Percentiles rank a stretch among this genome's conserved stretches.
phyloP scores from a whole-genome alignment of 164 flowering plant species.

The Kingdonia uniflora region DNA sequence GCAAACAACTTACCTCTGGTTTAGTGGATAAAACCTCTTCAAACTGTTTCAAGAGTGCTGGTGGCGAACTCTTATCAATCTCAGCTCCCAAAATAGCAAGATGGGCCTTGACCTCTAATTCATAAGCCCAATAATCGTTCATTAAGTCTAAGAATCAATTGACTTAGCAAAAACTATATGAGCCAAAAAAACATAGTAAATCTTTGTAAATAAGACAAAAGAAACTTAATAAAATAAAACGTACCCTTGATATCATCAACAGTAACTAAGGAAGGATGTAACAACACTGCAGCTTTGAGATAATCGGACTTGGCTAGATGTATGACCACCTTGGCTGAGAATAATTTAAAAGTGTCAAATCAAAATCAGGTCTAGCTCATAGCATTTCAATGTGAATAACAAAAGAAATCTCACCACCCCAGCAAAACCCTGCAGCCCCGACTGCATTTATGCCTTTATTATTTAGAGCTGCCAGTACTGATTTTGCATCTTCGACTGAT shows the following conservation, averaged over 20 bases:
- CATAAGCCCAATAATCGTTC: not conserved
- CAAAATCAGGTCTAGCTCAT: not conserved
- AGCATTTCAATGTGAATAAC: too few relatives aligned
- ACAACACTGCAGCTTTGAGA: slow-evolving; percentile 55
- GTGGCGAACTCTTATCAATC: slow-evolving; percentile 54
- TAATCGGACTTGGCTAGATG: slow-evolving; percentile 34
- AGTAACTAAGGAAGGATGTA: slow-evolving; percentile 62
- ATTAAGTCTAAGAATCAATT: not conserved
- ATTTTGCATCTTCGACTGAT: slow-evolving; percentile 49
- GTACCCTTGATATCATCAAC: slow-evolving; percentile 60
- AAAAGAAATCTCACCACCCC: slow-evolving; percentile 51
- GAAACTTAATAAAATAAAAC: not conserved
- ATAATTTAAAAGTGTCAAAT: slow-evolving; percentile 1
- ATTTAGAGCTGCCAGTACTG: slow-evolving; percentile 44
- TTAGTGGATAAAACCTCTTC: slow-evolving; percentile 46
- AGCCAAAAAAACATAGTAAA: not conserved
- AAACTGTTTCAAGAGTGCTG: slow-evolving; percentile 56
- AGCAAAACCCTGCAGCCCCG: slow-evolving; percentile 67
- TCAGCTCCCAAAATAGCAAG: slow-evolving; percentile 70
- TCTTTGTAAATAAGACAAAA: not conserved
- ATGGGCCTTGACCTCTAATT: slow-evolving; percentile 57
- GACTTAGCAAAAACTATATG: not conserved
- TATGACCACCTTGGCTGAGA: slow-evolving; percentile 59
- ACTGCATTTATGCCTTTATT: slow-evolving; percentile 39
- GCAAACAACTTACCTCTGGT: slow-evolving; percentile 37